These are phyloP conservation scores for Lepidium sativum DNA, from an alignment of 345 rosid species.

Conservation along the genomic window DNA sequence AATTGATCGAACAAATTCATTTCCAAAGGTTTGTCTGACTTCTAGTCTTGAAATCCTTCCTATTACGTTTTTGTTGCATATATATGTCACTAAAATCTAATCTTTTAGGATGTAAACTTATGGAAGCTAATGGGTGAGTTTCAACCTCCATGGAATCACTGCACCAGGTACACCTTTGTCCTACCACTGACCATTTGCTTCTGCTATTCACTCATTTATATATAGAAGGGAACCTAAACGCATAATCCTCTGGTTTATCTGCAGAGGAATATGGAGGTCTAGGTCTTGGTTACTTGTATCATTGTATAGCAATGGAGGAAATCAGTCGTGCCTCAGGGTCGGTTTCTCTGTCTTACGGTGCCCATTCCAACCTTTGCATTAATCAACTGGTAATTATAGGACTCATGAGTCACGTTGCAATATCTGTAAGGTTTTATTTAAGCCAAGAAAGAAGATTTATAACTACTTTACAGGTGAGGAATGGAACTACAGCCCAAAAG, in stretches of 20 bases:
- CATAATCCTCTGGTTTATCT: not conserved
- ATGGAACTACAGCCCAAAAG: constrained; percentile 72
- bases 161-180: constrained; percentile 53
- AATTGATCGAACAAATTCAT: constrained; percentile 67
- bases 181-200: not conserved
- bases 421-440: not conserved
- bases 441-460: not conserved
- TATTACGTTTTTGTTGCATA: not conserved
- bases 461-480: constrained; percentile 56
- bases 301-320: constrained; percentile 89
- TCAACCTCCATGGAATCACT: constrained; percentile 89
- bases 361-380: constrained; percentile 91
- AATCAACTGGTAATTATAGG: constrained; percentile 69
- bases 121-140: constrained; percentile 98
- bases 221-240: not conserved
- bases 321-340: constrained; percentile 89
- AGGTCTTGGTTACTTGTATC: constrained; percentile 93
- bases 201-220: not conserved
- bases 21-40: constrained; percentile 53
- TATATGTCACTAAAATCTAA: not conserved
- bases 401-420: not conserved
- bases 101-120: constrained; percentile 61
- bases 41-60: not conserved
- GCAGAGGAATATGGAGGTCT: constrained; percentile 94
- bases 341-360: constrained; percentile 85